Conservation (phyloP, 2,329 filamentous ascomycete species). For the Epichloe gansuensis region DNA sequence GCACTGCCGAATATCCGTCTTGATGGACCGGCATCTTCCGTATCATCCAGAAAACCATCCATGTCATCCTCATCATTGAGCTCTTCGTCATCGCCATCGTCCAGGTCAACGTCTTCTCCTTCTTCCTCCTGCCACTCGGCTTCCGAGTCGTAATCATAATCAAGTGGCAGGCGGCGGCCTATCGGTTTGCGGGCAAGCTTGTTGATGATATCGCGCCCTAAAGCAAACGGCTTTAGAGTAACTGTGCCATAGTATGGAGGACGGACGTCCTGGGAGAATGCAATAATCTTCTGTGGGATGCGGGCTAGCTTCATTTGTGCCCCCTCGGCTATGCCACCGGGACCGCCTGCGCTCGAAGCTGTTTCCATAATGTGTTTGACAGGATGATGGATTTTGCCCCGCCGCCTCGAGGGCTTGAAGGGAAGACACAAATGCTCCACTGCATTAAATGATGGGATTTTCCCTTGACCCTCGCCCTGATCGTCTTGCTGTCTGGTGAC, state of each 20-base stretch:
- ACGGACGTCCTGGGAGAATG: conserved; percentile 51
- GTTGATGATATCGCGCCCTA: conserved; percentile 31
- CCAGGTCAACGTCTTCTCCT: conserved; percentile 56
- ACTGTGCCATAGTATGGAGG: conserved; percentile 62
- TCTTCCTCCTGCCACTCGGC: conserved; percentile 71
- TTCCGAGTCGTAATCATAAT: conserved; percentile 80
- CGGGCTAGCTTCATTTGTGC: conserved; percentile 30
- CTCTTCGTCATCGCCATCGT: conserved; percentile 56
- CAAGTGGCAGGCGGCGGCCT: conserved; percentile 44
- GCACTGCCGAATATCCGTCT: conserved; percentile 51
- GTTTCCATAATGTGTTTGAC: conserved; percentile 50
- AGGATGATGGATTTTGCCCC: conserved; percentile 35
- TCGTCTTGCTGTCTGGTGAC: conserved; percentile 34
- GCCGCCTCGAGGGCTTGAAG: conserved; percentile 22
- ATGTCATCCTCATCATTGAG: conserved; percentile 68
- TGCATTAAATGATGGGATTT: conserved; percentile 28
- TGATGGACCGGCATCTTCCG: conserved; percentile 50
- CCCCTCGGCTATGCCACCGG: conserved; percentile 21
- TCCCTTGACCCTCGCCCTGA: conserved; percentile 14
- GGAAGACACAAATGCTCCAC: conserved; percentile 33
- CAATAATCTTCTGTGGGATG: conserved; percentile 50
- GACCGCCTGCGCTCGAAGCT: conserved; percentile 29
- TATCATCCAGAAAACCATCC: conserved; percentile 82
- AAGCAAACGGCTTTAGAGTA: conserved; percentile 42
- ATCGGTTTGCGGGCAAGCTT: conserved; percentile 42